Conservation (phyloP, 805 yeast genomes). For the Cyberlindnera euphorbiae region DNA sequence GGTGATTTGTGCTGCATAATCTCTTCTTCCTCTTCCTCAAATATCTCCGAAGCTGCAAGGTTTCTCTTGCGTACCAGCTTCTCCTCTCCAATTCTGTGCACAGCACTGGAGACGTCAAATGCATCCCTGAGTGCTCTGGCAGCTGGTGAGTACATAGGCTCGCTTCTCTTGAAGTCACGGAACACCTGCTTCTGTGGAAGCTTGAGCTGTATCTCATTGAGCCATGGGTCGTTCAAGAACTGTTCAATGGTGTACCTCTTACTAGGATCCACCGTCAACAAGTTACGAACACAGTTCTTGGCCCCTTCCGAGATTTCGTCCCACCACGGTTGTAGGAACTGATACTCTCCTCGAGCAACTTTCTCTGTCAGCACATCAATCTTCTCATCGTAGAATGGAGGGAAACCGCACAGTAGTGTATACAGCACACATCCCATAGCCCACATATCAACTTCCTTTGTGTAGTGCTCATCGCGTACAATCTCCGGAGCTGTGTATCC, state of each 20-base stretch:
- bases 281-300: slow-evolving; percentile 58
- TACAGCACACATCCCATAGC: slow-evolving; percentile 95
- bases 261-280: slow-evolving; percentile 66
- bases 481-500: slow-evolving; percentile 99
- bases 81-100: slow-evolving; percentile 49
- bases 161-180: slow-evolving; percentile 22
- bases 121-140: slow-evolving; percentile 82
- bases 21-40: slow-evolving; percentile 27
- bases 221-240: slow-evolving; percentile 70
- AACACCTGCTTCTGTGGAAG: slow-evolving; percentile 18
- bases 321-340: slow-evolving; percentile 85
- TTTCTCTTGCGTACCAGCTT: slow-evolving; percentile 15
- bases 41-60: slow-evolving; percentile 7
- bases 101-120: slow-evolving; percentile 81
- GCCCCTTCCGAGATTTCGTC: slow-evolving; percentile 74
- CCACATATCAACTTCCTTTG: slow-evolving; percentile 98
- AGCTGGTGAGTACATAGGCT: slow-evolving; percentile 54
- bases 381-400: slow-evolving; percentile 65
- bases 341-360: slow-evolving; percentile 66
- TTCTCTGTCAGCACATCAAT: slow-evolving; percentile 65
- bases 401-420: slow-evolving; percentile 91
- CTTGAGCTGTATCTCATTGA: slow-evolving; percentile 26
- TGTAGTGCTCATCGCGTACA: slow-evolving; percentile 87
- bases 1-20: slow-evolving; percentile 9
- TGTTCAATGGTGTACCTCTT: slow-evolving; percentile 65